These are phyloP conservation scores for Sporisorium iseilematis-ciliati DNA, from an alignment of 1,284 basidiomycete species.

Conservation along the genomic window DNA sequence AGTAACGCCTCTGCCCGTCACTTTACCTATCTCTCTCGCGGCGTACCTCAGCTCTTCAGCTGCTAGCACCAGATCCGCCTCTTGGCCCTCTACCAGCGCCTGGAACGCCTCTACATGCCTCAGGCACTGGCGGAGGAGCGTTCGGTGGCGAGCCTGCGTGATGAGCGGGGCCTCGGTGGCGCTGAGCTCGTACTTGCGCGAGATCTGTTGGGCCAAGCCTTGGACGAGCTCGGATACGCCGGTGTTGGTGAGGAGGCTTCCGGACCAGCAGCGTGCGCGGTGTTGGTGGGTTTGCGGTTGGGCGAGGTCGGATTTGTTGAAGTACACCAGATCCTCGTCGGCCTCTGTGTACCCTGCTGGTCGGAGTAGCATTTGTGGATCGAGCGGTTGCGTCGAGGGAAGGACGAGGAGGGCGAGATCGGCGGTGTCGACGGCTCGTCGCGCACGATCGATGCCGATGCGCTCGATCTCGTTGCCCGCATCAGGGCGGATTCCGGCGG, in stretches of 20 bases:
- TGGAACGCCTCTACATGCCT: conserved; percentile 74
- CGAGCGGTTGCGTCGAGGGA: conserved; percentile 73
- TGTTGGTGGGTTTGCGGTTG: not conserved
- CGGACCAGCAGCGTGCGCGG: conserved; percentile 73
- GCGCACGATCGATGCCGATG: conserved; percentile 84
- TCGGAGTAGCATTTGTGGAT: conserved; percentile 70
- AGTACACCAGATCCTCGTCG: conserved; percentile 73
- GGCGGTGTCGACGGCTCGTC: conserved; percentile 76
- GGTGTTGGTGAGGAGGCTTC: conserved; percentile 76
- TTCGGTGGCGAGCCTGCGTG: conserved; percentile 82
- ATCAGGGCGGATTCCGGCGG: conserved; percentile 78
- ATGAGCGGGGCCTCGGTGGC: conserved; percentile 76
- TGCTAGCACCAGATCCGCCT: conserved; percentile 78
- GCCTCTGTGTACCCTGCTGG: conserved; percentile 72
- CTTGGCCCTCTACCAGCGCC: conserved; percentile 70
- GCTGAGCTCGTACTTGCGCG: conserved; percentile 72
- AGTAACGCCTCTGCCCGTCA: conserved; percentile 78
- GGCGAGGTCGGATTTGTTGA: conserved; percentile 79
- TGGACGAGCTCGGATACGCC: conserved; percentile 76
- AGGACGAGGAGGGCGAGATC: conserved; percentile 83
- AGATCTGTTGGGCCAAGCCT: conserved; percentile 75
- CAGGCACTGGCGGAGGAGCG: conserved; percentile 78
- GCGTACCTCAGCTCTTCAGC: conserved; percentile 89
- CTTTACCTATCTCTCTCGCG: conserved; percentile 80
- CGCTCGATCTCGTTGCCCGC: conserved; percentile 76